Evolutionary conservation across 345 rosid genomes (phyloP).

Genomic region (Jatropha curcas): DNA sequence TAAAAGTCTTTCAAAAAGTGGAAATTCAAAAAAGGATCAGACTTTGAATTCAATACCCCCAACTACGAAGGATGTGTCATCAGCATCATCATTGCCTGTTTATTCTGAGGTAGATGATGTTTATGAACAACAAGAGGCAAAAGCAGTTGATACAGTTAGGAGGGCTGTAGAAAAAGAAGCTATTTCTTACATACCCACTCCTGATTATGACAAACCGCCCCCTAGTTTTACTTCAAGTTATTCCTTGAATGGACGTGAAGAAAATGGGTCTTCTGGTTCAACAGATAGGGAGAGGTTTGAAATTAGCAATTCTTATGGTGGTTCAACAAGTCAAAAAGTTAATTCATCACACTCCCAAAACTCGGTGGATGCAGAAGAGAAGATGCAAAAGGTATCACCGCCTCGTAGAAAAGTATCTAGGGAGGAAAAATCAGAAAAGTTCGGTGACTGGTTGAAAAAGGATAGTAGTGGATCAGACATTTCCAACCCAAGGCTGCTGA

Average conservation of each 20-base stretch:
- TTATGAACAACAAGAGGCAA: slow-evolving; percentile 58
- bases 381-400: slow-evolving; percentile 76
- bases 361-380: slow-evolving; percentile 64
- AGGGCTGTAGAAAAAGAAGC: slow-evolving; percentile 66
- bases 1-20: slow-evolving; percentile 92
- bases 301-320: slow-evolving; percentile 42
- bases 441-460: slow-evolving; percentile 50
- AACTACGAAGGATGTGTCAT: slow-evolving; percentile 53
- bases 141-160: slow-evolving; percentile 52
- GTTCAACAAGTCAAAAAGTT: slow-evolving; percentile 53
- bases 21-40: slow-evolving; percentile 78
- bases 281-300: slow-evolving; percentile 62
- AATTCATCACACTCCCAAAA: slow-evolving; percentile 50
- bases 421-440: slow-evolving; percentile 73
- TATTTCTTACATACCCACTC: slow-evolving; percentile 38
- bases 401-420: slow-evolving; percentile 71
- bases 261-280: slow-evolving; percentile 52
- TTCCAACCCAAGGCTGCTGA: slow-evolving; percentile 47
- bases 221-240: slow-evolving; percentile 46
- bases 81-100: slow-evolving; percentile 44
- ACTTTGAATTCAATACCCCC: slow-evolving; percentile 44
- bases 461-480: slow-evolving; percentile 54
- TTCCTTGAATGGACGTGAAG: slow-evolving; percentile 48
- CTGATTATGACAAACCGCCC: slow-evolving; percentile 52
- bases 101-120: slow-evolving; percentile 50